Evolutionary conservation across 2,329 filamentous ascomycete genomes (phyloP), one percentile per base, ranked within the genome.

Genomic region (Macrophomina pseudophaseolina): DNA sequence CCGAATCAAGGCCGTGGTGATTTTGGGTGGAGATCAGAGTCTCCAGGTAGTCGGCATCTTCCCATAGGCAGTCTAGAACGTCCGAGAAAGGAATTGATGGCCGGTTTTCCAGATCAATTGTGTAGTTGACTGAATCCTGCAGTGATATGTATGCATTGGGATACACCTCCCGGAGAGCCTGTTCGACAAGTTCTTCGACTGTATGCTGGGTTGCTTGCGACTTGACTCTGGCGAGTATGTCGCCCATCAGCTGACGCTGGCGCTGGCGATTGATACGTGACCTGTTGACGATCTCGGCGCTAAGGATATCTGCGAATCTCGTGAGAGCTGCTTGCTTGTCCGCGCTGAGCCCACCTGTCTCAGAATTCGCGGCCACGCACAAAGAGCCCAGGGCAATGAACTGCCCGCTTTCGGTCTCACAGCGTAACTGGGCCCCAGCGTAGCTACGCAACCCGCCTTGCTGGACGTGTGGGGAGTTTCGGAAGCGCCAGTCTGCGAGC

Each of bases 401-500:
- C 42, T 81, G 76, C 0, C 80, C 81, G 7, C 71, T 75, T 42
- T 80, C 80, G 18, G 78, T 75, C 64, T 80, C 75, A 52, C 80
- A 77, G 3, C 77, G 77, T 0, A 82, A 72, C 1, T 75, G 78
- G 0, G 77, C 78, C 18, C 81, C 81, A 0, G 80, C 81, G 60
- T 83, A 83, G 0, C 78, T 78, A 6, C 71, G 68, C 4, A 83
- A 71, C 2, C 81, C 80, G 4, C 79, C 80, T 0, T 72, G 56
- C 11, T 80, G 76, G 14, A 81, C 81, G 35, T 80, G 75, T 0
- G 81, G 81, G 0, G 77, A 82, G 0, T 74, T 65, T 33, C 73
- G 69, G 49, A 83, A 84, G 4, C 82, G 75, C 82, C 81, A 84
- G 62, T 83, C 82, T 4, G 76, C 69, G 6, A 73, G 69, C 77